Evolutionary conservation across 1,139 yeast species (phyloP), one percentile per base, ranked within the genome.

Genomic region (Chernovozyma sophiae-reginae): DNA sequence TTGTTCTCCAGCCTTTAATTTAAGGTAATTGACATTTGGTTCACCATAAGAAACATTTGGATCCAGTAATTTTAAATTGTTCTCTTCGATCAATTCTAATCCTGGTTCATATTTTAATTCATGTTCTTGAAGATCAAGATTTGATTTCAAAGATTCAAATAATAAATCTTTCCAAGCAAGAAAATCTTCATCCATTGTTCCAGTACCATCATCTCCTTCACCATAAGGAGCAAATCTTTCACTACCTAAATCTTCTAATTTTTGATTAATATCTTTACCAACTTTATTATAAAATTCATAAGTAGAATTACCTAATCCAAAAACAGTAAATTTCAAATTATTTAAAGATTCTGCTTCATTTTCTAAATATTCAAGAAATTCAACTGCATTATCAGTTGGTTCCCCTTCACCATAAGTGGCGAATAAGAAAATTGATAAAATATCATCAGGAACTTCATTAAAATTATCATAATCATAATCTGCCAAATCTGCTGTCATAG

Each of bases 331-430:
- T 50, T 73, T 79, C 48, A 89, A 57, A 46, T 72, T 76, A n/a
- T 75, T 60, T 52, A 90, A 69, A 32, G 79, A 75, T 40, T 74
- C 80, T 30, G 79, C 79, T 31, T 77, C 84, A 40, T 70, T 67
- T 16, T 73, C 74, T 49, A 83, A 65, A 56, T 68, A 80, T 37
- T 78, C 79, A 51, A 70, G 68, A 57, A 92, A 87, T 35, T 80
- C 81, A 33, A 78, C 77, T 13, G 97, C 94, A 50, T 86, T 86
- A 59, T 92, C 98, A 18, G 98, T 92, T 47, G 96, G 96, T 57
- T 92, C 98, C 54, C 98, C 98, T 65, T 92, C 98, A 51, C 98
- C 98, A 53, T 92, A 92, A 10, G 97, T 89, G 29, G 97, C 95
- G 66, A 87, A 68, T 52, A 92, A 74, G 55, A 90, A 81, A 35